Percentiles rank a stretch among this genome's conserved stretches.
Evolutionary conservation across 192 early-diverging fungal species (phyloP).

Genomic region (Gamsiella multidivaricata): DNA sequence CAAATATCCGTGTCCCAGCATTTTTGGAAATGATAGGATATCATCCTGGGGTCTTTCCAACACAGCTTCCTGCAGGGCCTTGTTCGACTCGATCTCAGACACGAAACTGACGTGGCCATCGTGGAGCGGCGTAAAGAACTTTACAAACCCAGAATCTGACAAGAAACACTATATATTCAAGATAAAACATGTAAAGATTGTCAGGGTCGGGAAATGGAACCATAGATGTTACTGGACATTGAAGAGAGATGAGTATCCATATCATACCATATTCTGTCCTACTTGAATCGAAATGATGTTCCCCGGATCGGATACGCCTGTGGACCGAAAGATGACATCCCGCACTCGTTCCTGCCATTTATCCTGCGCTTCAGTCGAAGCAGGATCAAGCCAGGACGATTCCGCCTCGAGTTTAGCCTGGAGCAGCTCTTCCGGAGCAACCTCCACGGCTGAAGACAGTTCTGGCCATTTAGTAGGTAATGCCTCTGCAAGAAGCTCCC

Average conservation of each 20-base stretch:
- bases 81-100: constrained; percentile 29
- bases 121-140: constrained; percentile 52
- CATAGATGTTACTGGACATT: too few species aligned
- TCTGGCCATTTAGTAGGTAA: constrained; percentile 37
- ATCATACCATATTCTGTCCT: constrained; percentile 41
- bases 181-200: too few species aligned
- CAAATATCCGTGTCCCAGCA: constrained; percentile 44
- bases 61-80: not conserved
- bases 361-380: not conserved
- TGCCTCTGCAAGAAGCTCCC: constrained; percentile 23
- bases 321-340: not conserved
- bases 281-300: not conserved
- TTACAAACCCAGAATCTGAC: constrained; percentile 23
- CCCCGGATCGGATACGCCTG: not conserved
- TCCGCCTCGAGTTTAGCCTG: not conserved
- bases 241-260: too few species aligned
- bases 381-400: constrained; percentile 16
- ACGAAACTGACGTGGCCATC: constrained; percentile 24
- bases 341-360: constrained; percentile 14
- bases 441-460: constrained; percentile 6
- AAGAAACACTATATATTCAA: constrained; percentile 52
- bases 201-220: too few species aligned
- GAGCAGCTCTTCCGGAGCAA: constrained; percentile 7
- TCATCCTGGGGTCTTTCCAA: not conserved
- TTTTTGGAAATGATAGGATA: constrained; percentile 13